A percentile compares a stretch with the other conserved stretches of the same genome.
Conservation (phyloP, 2,329 filamentous ascomycete species). For the Stemphylium beticola region DNA sequence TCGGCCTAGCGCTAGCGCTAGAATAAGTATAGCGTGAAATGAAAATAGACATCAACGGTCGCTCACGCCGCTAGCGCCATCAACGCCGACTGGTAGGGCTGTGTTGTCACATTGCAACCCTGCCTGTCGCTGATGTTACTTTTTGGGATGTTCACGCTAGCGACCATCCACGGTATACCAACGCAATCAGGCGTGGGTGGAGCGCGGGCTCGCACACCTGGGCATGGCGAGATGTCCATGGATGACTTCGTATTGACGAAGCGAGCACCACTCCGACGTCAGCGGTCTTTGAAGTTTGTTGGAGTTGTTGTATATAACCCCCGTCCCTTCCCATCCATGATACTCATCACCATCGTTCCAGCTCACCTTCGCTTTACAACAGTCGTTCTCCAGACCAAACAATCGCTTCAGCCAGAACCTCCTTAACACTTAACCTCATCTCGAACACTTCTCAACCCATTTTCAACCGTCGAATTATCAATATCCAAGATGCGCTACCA, state of each 20-base stretch:
- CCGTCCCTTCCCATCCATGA: conserved; percentile 15
- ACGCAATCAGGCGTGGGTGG: conserved; percentile 30
- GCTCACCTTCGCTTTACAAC: conserved; percentile 38
- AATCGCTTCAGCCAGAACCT: conserved; percentile 38
- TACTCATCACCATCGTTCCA: conserved; percentile 33
- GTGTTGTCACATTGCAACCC: conserved; percentile 10
- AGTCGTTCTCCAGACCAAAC: conserved; percentile 32
- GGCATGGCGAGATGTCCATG: conserved; percentile 27
- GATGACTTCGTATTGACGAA: conserved; percentile 34
- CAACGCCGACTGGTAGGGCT: conserved; percentile 28
- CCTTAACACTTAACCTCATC: conserved; percentile 33
- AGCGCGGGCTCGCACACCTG: conserved; percentile 17
- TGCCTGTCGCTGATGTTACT: conserved; percentile 20
- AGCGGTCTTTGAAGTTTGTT: conserved; percentile 27
- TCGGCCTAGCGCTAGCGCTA: conserved; percentile 3
- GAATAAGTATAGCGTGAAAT: conserved; percentile 10
- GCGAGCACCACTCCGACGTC: conserved; percentile 31
- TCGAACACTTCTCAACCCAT: conserved; percentile 4
- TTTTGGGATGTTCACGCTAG: conserved; percentile 36
- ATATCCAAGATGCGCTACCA: conserved; percentile 42
- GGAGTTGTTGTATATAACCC: conserved; percentile 36
- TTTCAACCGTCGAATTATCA: conserved; percentile 5
- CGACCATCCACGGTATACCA: conserved; percentile 43
- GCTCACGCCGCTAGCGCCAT: conserved; percentile 22
- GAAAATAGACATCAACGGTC: conserved; percentile 18